Conservation (phyloP, 495 filamentous ascomycete species). For the Penicillium ochrochloron region DNA sequence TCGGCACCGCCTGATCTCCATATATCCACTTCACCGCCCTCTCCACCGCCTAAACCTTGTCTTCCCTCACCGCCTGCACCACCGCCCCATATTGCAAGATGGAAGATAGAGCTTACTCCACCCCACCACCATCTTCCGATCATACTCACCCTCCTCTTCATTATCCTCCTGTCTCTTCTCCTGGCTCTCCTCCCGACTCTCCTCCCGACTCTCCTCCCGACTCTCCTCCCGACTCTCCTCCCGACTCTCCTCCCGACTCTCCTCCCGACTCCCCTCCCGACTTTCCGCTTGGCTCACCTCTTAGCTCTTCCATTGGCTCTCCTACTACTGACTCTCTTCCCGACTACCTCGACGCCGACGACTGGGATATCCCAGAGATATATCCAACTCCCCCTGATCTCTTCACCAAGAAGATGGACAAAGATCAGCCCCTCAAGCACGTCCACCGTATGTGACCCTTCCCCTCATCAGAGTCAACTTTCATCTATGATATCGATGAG, state of each 20-base stretch:
- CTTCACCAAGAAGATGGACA: conserved; percentile 38
- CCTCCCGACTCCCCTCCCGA: too few species aligned
- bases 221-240: too few species aligned
- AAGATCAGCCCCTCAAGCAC: conserved; percentile 42
- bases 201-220: too few species aligned
- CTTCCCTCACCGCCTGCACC: neutral
- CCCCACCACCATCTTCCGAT: too few species aligned
- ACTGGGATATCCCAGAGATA: neutral
- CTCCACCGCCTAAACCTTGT: too few species aligned
- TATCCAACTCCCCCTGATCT: neutral
- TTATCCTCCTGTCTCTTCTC: too few species aligned
- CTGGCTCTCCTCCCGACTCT: too few species aligned
- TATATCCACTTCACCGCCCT: neutral
- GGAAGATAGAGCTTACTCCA: neutral
- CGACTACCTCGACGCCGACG: neutral
- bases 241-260: too few species aligned
- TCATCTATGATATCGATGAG: neutral
- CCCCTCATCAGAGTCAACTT: neutral
- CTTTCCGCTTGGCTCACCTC: too few species aligned
- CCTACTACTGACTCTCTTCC: neutral
- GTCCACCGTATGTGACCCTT: conserved; percentile 39
- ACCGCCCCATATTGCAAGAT: neutral
- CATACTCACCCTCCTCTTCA: too few species aligned
- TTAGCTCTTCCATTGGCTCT: too few species aligned
- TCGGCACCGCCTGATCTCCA: too few species aligned